Base-by-base conservation (phyloP, 176 grass and related monocot genomes). In the Tillandsia leiboldiana region DNA sequence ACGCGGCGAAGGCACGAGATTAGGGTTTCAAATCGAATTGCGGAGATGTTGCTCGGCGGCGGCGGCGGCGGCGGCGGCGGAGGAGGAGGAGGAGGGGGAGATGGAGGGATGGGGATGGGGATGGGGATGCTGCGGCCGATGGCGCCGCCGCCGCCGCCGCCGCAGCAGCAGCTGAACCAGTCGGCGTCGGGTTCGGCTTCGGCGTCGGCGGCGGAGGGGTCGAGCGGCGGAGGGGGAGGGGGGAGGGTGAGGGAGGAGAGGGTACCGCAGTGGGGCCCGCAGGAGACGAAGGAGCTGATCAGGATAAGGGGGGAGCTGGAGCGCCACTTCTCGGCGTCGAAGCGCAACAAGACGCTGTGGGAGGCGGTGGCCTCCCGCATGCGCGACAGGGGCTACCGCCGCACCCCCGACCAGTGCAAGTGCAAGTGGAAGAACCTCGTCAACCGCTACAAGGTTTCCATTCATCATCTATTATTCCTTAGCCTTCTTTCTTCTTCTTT, bases 341-440 rank as follows among this genome's bases (percentile, higher is more conserved):
- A 79, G 26, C 84, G 83, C 71, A 90, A 82, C 75, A 99, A 88
- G 77, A 85, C 79, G 64, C 74, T 93, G 23, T 99, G 89, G 94
- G 87, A 99, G 63, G 84, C 75, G 50, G 80, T 99, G 67, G 80
- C 94, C 0, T 48, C 72, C 11, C 17, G 72, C 49, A 82, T 99
- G 71, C 78, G 82, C 62, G 75, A 77, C 63, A 72, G 74, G 27
- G 89, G 94, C 3, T 93, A 87, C 75, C 80, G 75, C 23, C 81
- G 94, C 53, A 90, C 87, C 49, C 72, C 89, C 48, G 89, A 99
- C 24, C 94, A 96, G 83, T 96, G 92, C 81, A 91, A 92, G 86
- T 96, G 88, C 92, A 96, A 96, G 68, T 96, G 92, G 92, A 96
- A 96, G 81, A 92, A 96, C 76, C 92, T 96, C 68, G 76, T 89